These are phyloP conservation scores for Lophiostoma macrostomum DNA, from an alignment of 495 filamentous ascomycete genomes.

Conservation along the genomic window DNA sequence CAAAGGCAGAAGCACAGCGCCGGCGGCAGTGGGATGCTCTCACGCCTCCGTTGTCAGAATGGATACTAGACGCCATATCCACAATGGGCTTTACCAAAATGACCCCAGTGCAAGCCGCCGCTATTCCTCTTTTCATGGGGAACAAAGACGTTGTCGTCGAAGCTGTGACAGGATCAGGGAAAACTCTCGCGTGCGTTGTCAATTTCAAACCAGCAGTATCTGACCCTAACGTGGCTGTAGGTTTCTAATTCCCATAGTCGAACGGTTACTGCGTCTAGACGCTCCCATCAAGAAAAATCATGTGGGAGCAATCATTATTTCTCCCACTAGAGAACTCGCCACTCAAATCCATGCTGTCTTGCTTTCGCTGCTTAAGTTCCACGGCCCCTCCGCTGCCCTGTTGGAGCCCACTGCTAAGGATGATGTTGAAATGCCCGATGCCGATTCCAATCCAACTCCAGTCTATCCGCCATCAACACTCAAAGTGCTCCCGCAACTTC, in stretches of 20 bases:
- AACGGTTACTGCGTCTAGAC: conserved; percentile 71
- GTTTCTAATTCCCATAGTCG: conserved; percentile 84
- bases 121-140: conserved; percentile 83
- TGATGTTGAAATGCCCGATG: conserved; percentile 45
- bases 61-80: conserved; percentile 80
- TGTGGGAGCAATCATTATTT: conserved; percentile 84
- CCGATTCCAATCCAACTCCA: conserved; percentile 47
- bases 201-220: not conserved
- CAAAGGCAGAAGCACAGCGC: conserved; percentile 14
- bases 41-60: conserved; percentile 76
- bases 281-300: conserved; percentile 84
- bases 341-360: conserved; percentile 87
- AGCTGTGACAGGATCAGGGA: conserved; percentile 93
- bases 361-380: conserved; percentile 71
- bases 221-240: conserved; percentile 1
- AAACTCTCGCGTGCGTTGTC: conserved; percentile 64
- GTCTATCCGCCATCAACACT: conserved; percentile 48
- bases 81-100: conserved; percentile 83
- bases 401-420: conserved; percentile 48
- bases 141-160: conserved; percentile 98
- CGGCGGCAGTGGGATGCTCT: conserved; percentile 74
- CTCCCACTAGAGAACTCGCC: conserved; percentile 90
- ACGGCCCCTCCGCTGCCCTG: conserved; percentile 67
- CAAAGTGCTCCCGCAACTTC: conserved; percentile 77
- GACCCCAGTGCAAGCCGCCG: conserved; percentile 93